Conservation (phyloP, 805 yeast genomes). For the Cyberlindnera mycetangii region DNA sequence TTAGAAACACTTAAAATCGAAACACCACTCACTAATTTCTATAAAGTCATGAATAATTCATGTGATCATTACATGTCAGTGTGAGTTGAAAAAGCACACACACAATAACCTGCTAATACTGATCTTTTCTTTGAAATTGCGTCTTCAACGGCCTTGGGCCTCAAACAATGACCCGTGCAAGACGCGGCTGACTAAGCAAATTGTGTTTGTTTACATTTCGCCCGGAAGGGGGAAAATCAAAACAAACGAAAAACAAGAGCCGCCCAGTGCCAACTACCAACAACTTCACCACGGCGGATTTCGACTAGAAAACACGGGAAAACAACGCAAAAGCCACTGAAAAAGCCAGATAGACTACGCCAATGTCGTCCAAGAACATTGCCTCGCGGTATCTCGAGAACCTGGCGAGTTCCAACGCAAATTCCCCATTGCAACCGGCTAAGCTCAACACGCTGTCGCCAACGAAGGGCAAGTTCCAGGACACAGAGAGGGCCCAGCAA, state of each 20-base stretch:
- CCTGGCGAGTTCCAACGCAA: conserved; percentile 9
- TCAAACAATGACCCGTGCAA: too few species aligned
- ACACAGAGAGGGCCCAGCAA: not conserved
- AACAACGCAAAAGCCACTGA: not conserved
- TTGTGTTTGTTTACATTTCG: conserved; percentile 15
- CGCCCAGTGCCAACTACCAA: not conserved
- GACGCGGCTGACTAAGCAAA: conserved; percentile 5
- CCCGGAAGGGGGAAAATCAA: conserved; percentile 6
- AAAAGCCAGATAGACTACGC: not conserved
- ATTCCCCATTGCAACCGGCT: conserved; percentile 19
- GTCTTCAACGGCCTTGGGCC: too few species aligned
- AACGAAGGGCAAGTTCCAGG: conserved; percentile 1
- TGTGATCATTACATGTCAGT: too few species aligned
- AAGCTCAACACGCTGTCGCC: conserved; percentile 16
- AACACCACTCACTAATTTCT: too few species aligned
- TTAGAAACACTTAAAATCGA: too few species aligned
- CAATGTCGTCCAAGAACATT: conserved; percentile 19
- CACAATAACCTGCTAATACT: too few species aligned
- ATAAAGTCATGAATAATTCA: too few species aligned
- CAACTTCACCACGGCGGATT: conserved; percentile 3
- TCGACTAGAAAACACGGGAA: not conserved
- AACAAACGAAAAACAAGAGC: conserved; percentile 4
- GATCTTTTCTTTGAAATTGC: too few species aligned
- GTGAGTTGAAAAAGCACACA: too few species aligned
- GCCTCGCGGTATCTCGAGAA: conserved; percentile 29